phyloP scores from a whole-genome alignment of 2,329 filamentous ascomycete genomes.

The Didymellaceae sp. region DNA sequence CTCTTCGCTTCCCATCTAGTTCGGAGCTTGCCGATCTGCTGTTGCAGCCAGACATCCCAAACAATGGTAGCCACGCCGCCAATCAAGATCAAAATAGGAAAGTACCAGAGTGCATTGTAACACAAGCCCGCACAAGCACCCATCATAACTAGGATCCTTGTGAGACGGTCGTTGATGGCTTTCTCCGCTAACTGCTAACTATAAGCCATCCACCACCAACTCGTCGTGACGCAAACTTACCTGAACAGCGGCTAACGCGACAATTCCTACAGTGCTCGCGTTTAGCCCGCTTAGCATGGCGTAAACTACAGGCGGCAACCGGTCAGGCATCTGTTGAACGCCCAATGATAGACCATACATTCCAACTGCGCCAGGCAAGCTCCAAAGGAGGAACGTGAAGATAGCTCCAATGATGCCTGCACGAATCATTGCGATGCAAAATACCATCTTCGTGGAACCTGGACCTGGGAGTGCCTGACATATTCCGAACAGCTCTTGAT shows the following conservation, averaged over 20 bases:
- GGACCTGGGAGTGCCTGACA: slow-evolving; percentile 73
- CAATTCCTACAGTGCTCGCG: slow-evolving; percentile 73
- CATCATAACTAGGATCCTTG: slow-evolving; percentile 68
- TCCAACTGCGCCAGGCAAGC: slow-evolving; percentile 71
- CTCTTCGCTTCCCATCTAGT: slow-evolving; percentile 27
- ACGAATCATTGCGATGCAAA: slow-evolving; percentile 70
- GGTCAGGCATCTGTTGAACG: slow-evolving; percentile 64
- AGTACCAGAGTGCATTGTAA: slow-evolving; percentile 79
- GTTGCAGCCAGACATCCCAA: slow-evolving; percentile 64
- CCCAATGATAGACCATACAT: slow-evolving; percentile 74
- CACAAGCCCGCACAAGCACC: slow-evolving; percentile 69
- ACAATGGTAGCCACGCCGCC: slow-evolving; percentile 61
- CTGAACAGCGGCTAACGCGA: slow-evolving; percentile 71
- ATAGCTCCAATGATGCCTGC: slow-evolving; percentile 65
- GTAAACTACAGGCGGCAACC: slow-evolving; percentile 68
- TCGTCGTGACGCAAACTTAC: not conserved
- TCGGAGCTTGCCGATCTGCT: slow-evolving; percentile 44
- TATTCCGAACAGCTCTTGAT: slow-evolving; percentile 74
- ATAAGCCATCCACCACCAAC: not conserved
- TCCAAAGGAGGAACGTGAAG: slow-evolving; percentile 69
- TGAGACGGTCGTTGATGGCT: slow-evolving; percentile 69
- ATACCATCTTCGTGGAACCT: slow-evolving; percentile 73
- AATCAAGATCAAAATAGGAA: slow-evolving; percentile 67
- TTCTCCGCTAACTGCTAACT: slow-evolving; percentile 66
- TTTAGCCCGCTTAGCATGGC: slow-evolving; percentile 75